These are phyloP conservation scores for Boletales sp. DNA, from an alignment of 768 basidiomycete species.

Conservation along the genomic window DNA sequence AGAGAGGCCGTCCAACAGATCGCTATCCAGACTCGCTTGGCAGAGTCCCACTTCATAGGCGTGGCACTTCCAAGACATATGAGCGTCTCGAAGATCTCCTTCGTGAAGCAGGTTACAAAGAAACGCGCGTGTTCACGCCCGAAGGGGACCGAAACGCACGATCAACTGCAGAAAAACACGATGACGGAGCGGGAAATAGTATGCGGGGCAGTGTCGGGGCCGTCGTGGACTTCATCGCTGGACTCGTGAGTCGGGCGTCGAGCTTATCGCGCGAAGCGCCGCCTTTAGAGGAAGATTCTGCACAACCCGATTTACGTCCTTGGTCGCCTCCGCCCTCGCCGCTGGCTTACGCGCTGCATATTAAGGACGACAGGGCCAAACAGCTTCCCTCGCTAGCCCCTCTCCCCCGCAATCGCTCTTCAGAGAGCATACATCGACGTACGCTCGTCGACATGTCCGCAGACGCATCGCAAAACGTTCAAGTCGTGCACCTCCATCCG, in stretches of 20 bases:
- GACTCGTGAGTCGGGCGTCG: constrained; percentile 42
- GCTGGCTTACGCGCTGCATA: constrained; percentile 9
- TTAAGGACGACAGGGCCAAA: constrained; percentile 6
- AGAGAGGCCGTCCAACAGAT: constrained; percentile 35
- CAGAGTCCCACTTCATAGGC: constrained; percentile 70
- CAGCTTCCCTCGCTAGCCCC: constrained; percentile 15
- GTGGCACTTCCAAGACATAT: constrained; percentile 78
- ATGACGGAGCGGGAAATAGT: constrained; percentile 32
- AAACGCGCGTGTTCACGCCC: constrained; percentile 86
- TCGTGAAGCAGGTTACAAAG: constrained; percentile 86
- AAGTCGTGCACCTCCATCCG: constrained; percentile 16
- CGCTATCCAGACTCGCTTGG: constrained; percentile 60
- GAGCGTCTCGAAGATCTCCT: constrained; percentile 85
- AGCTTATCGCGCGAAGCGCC: constrained; percentile 18
- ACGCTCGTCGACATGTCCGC: constrained; percentile 9
- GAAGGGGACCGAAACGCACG: constrained; percentile 56
- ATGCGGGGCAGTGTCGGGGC: constrained; percentile 45
- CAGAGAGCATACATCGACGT: constrained; percentile 18
- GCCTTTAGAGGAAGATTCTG: constrained; percentile 4
- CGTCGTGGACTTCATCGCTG: constrained; percentile 64
- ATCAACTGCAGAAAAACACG: constrained; percentile 21
- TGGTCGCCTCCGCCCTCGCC: constrained; percentile 29
- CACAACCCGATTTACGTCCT: constrained; percentile 3
- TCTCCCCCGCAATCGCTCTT: constrained; percentile 17
- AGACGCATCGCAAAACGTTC: constrained; percentile 8